Percentiles rank a stretch among this genome's conserved stretches.
Evolutionary conservation across 1,284 basidiomycete genomes (phyloP).

Genomic region (Volvariella volvacea): DNA sequence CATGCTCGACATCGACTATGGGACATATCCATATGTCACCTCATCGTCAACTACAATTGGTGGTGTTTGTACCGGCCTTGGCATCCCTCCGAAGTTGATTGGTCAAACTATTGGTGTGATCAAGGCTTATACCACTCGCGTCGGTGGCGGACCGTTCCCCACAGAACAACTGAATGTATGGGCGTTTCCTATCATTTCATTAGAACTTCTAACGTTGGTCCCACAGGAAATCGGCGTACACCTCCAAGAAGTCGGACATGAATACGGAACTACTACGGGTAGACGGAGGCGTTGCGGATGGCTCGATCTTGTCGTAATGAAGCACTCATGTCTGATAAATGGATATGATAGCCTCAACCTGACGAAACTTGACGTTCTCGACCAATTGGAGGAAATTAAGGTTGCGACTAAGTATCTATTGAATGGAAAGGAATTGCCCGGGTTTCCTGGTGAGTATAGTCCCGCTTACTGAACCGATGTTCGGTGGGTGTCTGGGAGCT

Average conservation of each 20-base stretch:
- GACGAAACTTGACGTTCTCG: conserved; percentile 94
- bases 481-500: too few relatives aligned
- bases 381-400: conserved; percentile 84
- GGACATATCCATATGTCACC: conserved; percentile 34
- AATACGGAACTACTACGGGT: conserved; percentile 92
- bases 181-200: conserved; percentile 9
- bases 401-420: conserved; percentile 79
- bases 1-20: conserved; percentile 98
- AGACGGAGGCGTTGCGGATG: conserved; percentile 91
- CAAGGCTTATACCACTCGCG: conserved; percentile 97
- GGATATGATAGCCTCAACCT: conserved; percentile 93
- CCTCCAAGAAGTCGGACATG: conserved; percentile 89
- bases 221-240: conserved; percentile 74
- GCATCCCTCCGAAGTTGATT: conserved; percentile 86
- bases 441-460: conserved; percentile 79
- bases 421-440: conserved; percentile 71
- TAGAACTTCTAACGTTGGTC: conserved; percentile 1
- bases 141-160: conserved; percentile 96
- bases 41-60: conserved; percentile 91
- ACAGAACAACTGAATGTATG: conserved; percentile 88
- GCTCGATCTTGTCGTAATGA: conserved; percentile 95
- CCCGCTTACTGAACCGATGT: too few relatives aligned
- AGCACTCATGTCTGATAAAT: conserved; percentile 91
- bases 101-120: conserved; percentile 87
- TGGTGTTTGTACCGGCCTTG: conserved; percentile 94